Base-by-base conservation (phyloP, 177 flowering plant genomes). In the Vitis hybrid region DNA sequence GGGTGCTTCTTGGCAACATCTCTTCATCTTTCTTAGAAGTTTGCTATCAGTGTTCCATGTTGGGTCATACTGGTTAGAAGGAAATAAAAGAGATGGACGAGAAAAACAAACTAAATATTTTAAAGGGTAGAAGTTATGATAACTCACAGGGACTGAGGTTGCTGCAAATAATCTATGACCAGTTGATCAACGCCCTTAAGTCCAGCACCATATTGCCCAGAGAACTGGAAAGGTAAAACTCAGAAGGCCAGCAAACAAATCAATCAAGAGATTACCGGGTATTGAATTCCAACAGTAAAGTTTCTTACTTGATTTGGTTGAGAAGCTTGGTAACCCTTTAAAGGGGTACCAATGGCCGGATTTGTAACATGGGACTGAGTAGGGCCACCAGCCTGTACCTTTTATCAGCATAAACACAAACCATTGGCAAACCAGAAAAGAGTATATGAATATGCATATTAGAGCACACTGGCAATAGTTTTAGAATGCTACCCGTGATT, bases 141-240 rank as follows among this genome's bases (percentile, higher is more conserved):
- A 58, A 84, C 92, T 85, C 60, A 89, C 90, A 77, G 74, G 68
- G 68, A 71, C 46, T 75, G 50, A 67, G 87, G 87, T 48, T 58
- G 87, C 64, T 74, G 72, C 84, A 90, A 65, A 56, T 75, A 77
- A 48, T 83, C 84, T 19, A 85, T 68, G 63, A 90, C 74, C 82
- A 66, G 81, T 73, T 81, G 74, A 40, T 81, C 85, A 63, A 77
- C 56, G 61, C 79, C 84, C 69, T 77, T 70, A 24, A 79, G 62
- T 69, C 83, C 81, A 55, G 11, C 10, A 63, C 66, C 66, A 63
- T 46, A 62, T 35, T 81, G 87, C 55, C 77, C 85, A 78, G 82
- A 67, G 51, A 72, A 81, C 87, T 84, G 77, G 48, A 76, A 60
- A 68, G 32, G 11, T 19, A 67, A 62, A 54, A 3, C n/a, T 13